These are phyloP conservation scores for Cardiosporidium cionae DNA, from an alignment of 169 alveolate species.

Conservation along the genomic window DNA sequence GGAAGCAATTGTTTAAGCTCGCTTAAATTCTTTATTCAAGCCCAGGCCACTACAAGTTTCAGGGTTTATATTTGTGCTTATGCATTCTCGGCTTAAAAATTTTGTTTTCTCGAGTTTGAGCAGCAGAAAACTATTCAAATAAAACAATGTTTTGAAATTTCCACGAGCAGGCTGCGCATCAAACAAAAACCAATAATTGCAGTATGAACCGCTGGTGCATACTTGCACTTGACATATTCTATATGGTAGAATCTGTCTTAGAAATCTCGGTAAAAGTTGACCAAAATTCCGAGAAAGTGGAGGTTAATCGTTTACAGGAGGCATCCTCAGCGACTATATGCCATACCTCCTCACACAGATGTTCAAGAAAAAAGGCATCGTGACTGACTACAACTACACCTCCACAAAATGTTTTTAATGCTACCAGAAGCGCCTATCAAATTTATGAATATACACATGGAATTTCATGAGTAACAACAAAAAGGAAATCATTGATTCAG, in stretches of 20 bases:
- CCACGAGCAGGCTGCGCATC: too few relatives aligned
- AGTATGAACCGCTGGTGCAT: too few relatives aligned
- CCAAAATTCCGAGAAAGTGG: not conserved
- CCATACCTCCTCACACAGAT: not conserved
- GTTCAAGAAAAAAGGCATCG: conserved; percentile 48
- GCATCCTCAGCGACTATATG: not conserved
- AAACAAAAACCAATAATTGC: too few relatives aligned
- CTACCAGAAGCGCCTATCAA: conserved; percentile 82
- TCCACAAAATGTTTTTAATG: conserved; percentile 85
- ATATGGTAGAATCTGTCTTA: not conserved
- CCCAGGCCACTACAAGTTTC: too few relatives aligned
- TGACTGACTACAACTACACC: conserved; percentile 91
- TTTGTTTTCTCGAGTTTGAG: too few relatives aligned
- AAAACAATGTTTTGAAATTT: too few relatives aligned
- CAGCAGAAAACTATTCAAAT: too few relatives aligned
- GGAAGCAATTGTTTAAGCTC: too few relatives aligned
- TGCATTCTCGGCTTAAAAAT: too few relatives aligned
- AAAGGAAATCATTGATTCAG: not conserved
- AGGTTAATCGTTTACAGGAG: not conserved
- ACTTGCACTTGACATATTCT: too few relatives aligned
- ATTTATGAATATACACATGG: not conserved
- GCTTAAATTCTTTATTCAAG: too few relatives aligned
- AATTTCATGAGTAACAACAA: not conserved
- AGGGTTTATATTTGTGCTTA: too few relatives aligned
- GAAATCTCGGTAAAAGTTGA: not conserved